Conservation (phyloP, 495 filamentous ascomycete species). For the Jackrogersella minutella region DNA sequence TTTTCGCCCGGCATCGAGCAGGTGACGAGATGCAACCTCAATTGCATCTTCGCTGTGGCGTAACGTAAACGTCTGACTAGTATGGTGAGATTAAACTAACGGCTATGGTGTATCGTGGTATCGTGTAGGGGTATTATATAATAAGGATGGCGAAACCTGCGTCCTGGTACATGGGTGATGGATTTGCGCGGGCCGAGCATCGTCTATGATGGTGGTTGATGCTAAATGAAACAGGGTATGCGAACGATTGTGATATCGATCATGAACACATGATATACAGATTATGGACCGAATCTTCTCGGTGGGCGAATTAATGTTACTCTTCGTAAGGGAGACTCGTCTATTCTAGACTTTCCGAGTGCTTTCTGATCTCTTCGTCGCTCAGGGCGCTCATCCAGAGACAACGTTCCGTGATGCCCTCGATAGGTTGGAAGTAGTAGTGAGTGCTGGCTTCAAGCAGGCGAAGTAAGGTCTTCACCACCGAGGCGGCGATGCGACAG, state of each 20-base stretch:
- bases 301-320: neutral
- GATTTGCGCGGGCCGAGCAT: constrained; percentile 24
- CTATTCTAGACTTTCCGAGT: constrained; percentile 53
- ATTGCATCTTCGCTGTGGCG: constrained; percentile 2
- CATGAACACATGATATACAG: constrained; percentile 40
- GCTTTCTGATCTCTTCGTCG: constrained; percentile 78
- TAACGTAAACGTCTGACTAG: neutral
- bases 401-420: constrained; percentile 87
- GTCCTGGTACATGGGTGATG: constrained; percentile 32
- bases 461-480: constrained; percentile 90
- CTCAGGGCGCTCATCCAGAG: constrained; percentile 91
- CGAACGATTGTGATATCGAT: constrained; percentile 21
- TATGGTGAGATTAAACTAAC: constrained; percentile 3
- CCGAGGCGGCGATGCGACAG: constrained; percentile 85
- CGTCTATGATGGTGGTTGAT: constrained; percentile 36
- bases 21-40: constrained; percentile 20
- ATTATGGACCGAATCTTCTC: constrained; percentile 11
- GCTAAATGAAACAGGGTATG: constrained; percentile 37
- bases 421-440: constrained; percentile 84
- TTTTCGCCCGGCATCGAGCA: constrained; percentile 8
- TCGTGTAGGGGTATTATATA: constrained; percentile 38
- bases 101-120: constrained; percentile 16
- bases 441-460: constrained; percentile 91
- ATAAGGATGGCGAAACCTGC: constrained; percentile 21
- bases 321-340: neutral